Base-by-base conservation (phyloP, 2,329 filamentous ascomycete species). In the Ilyonectria mors-panacis region DNA sequence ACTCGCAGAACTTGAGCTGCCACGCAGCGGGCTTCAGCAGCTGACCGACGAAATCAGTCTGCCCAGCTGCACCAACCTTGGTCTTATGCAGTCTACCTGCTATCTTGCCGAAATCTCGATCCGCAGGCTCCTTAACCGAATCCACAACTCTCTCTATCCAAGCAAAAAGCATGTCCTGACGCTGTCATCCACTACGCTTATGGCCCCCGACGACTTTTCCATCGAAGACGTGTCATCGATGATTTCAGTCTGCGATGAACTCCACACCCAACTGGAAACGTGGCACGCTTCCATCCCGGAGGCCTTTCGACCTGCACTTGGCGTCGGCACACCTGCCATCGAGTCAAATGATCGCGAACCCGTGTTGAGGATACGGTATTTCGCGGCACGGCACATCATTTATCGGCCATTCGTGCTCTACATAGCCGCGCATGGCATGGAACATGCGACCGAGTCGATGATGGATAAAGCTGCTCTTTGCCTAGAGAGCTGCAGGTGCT, bases 281-380 rank as follows among this genome's bases (percentile, higher is more conserved):
- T 80, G 78, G 78, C 74, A 80, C 54, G 50, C 70, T 2, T 79
- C 78, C 9, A 78, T 80, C 15, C 78, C 78, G 0, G 77, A 79
- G 39, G 62, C 65, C 2, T 75, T 74, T 47, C 71, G 77, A 6
- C 78, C 78, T 6, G 63, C 61, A 2, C 67, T 79, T 3, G 70
- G 67, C 3, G 59, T 55, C 10, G 59, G 59, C n/a, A 63, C 59
- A 6, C 54, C 63, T 2, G 42, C n/a, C 8, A 50, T 75, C 1
- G 70, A 71, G 5, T 70, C 72, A 4, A 74, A 74, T 15, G 73
- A 75, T 50, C 63, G 77, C 12, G 71, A 75, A 37, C 62, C 70
- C 0, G 72, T 79, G 6, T 65, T 80, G 26, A 67, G 77, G 1
- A 79, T 78, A 19, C 76, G 78, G 5, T 80, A 79, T 44, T 80